A percentile compares a stretch with the other conserved stretches of the same genome.
Evolutionary conservation across 2,329 filamentous ascomycete species (phyloP).

Genomic region (Arthrocladium fulminans): DNA sequence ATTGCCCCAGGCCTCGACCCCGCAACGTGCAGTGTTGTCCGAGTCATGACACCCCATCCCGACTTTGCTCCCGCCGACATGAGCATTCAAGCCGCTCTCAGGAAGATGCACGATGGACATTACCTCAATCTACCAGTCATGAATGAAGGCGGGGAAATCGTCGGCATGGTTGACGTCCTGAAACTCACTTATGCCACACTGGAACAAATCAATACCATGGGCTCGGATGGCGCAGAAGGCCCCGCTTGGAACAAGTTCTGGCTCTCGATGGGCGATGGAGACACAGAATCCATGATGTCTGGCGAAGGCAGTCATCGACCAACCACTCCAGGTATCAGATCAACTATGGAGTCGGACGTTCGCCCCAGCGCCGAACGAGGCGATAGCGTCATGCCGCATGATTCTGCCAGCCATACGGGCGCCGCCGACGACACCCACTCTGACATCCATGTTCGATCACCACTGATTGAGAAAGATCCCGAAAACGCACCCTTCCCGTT

Average conservation of each 20-base stretch:
- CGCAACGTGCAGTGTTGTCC: slow-evolving; percentile 88
- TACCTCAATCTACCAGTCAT: slow-evolving; percentile 97
- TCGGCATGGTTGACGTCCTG: slow-evolving; percentile 97
- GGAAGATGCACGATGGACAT: slow-evolving; percentile 99
- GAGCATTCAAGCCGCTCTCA: slow-evolving; percentile 94
- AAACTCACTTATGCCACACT: slow-evolving; percentile 97
- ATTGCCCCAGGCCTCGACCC: slow-evolving; percentile 95
- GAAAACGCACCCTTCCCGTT: slow-evolving; percentile 83
- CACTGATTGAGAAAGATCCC: slow-evolving; percentile 41
- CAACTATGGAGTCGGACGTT: slow-evolving; percentile 71
- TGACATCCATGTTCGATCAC: slow-evolving; percentile 43
- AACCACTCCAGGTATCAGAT: slow-evolving; percentile 59
- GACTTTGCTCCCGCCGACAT: slow-evolving; percentile 98
- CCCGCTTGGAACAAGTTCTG: slow-evolving; percentile 99
- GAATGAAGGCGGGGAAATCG: slow-evolving; percentile 94
- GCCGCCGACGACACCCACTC: slow-evolving; percentile 58
- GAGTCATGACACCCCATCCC: slow-evolving; percentile 97
- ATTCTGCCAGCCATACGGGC: slow-evolving; percentile 89
- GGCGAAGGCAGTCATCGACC: slow-evolving; percentile 73
- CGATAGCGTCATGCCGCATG: slow-evolving; percentile 82
- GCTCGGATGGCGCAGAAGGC: slow-evolving; percentile 76
- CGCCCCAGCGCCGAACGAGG: slow-evolving; percentile 57
- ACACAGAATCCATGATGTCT: slow-evolving; percentile 93
- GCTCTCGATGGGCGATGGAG: slow-evolving; percentile 78
- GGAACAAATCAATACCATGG: slow-evolving; percentile 87